A percentile compares a stretch with the other conserved stretches of the same genome.
phyloP scores from a whole-genome alignment of 345 rosid species.

The Eucalyptus sideroxylon region DNA sequence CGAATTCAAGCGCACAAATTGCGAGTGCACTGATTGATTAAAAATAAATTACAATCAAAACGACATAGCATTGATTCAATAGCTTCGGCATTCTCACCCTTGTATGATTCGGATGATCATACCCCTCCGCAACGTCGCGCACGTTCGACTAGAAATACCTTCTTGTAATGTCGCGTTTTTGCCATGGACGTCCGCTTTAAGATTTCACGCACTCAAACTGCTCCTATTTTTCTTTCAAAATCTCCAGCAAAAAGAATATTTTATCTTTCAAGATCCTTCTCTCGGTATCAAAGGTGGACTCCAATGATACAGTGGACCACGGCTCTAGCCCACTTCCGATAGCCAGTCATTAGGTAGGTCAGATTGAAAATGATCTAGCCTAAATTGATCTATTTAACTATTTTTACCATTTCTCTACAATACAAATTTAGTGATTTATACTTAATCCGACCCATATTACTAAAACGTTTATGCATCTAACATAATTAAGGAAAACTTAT shows the following conservation, averaged over 20 bases:
- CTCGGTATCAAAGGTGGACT: not conserved
- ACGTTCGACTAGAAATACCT: not conserved
- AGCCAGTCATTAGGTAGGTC: not conserved
- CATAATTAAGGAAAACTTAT: too few species aligned
- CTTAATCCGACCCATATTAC: too few species aligned
- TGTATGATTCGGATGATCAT: not conserved
- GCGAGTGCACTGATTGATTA: not conserved
- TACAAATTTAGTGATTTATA: too few species aligned
- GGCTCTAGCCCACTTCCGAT: accelerated
- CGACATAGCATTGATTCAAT: not conserved
- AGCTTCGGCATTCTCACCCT: not conserved
- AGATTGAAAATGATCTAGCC: not conserved
- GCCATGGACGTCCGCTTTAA: not conserved
- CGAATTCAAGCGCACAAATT: not conserved
- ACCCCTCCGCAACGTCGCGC: not conserved
- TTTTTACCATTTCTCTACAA: too few species aligned
- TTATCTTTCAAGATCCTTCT: not conserved
- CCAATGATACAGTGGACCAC: not conserved
- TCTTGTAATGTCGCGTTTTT: not conserved
- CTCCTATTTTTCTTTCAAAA: not conserved
- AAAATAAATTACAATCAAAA: not conserved
- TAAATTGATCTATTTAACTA: too few species aligned
- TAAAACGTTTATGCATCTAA: too few species aligned
- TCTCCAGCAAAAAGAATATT: not conserved
- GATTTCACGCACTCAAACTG: not conserved